Base-by-base conservation (phyloP, 2,329 filamentous ascomycete genomes). In the Ceratocystis diversiconidia region DNA sequence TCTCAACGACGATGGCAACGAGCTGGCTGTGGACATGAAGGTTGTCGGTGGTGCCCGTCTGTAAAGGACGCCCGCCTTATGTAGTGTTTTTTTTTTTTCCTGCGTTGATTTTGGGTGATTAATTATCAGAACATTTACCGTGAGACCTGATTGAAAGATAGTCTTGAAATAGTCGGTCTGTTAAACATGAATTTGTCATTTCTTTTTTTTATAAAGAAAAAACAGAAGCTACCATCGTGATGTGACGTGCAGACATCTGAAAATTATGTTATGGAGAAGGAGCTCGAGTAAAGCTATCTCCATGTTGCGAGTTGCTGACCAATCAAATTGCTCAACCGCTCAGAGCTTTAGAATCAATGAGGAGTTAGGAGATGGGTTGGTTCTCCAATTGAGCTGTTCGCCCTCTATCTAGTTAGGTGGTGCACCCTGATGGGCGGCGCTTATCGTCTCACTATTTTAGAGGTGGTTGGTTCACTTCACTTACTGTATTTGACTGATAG, bases 1-100 rank as follows among this genome's bases (percentile, higher is more conserved):
- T 77, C 92, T 99, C 79, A 90, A 86, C 77, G 94, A 99, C 78
- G 83, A 87, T 73, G 92, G 91, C 72, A 86, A 88, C 73, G 94
- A 99, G 85, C 86, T 99, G 74, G 92, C 89, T 72, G 94, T 99
- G 72, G 94, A 99, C 85, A 94, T 95, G 86, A 97, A 96, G 89
- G 89, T 95, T 75, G 89, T 97, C 75, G 94, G 99, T 80, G 84
- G 84, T 74, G 85, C 84, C 70, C 82, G 82, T 73, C 78, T 87
- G 76, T 87, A 85, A 79, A 22, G 25, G 71, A n/a, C 10, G 48
- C n/a, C 25, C 12, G 19, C n/a, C 19, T 19, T 30, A 2, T 61
- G 41, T 19, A 65, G 59, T 59, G 61, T 62, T 46, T 22, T 41
- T 25, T 61, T 44, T 62, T 62, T 59, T 60, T 19, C 5, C 59